These are phyloP conservation scores for Brachypodium distachyon DNA, from an alignment of 202 grass and related monocot species.

Conservation along the genomic window DNA sequence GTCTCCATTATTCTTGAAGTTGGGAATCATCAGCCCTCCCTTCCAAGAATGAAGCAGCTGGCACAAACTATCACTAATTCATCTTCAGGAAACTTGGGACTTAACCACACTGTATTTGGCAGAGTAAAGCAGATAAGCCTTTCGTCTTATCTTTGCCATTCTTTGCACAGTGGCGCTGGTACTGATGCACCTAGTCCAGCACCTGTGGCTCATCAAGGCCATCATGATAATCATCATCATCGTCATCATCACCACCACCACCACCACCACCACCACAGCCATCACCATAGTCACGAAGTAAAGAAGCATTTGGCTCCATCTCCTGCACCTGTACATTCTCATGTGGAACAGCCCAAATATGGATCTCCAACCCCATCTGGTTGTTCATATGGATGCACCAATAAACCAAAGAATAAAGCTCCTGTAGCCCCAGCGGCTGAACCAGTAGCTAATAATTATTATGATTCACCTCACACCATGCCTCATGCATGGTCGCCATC, in stretches of 20 bases:
- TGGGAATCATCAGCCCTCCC: constrained; percentile 67
- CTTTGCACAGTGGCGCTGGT: constrained; percentile 35
- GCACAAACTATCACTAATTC: constrained; percentile 72
- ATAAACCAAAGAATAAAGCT: constrained; percentile 41
- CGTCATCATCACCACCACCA: not conserved
- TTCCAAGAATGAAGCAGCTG: constrained; percentile 77
- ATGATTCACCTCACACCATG: constrained; percentile 31
- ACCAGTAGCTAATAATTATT: constrained; percentile 25
- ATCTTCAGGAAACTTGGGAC: constrained; percentile 71
- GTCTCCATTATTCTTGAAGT: constrained; percentile 64
- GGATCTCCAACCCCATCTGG: constrained; percentile 32
- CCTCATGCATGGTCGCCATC: constrained; percentile 9
- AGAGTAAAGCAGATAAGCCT: constrained; percentile 83
- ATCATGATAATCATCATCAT: not conserved
- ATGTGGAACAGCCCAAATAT: constrained; percentile 28
- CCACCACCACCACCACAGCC: constrained; percentile 31
- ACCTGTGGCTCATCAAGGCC: constrained; percentile 31
- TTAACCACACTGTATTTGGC: constrained; percentile 82
- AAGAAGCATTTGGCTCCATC: constrained; percentile 34
- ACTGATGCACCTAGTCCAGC: constrained; percentile 39
- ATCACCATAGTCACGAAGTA: constrained; percentile 11
- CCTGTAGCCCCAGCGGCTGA: constrained; percentile 11
- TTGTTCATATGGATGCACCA: constrained; percentile 39
- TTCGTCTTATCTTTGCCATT: constrained; percentile 71
- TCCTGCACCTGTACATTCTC: constrained; percentile 40